These are phyloP conservation scores for Triticum monococcum DNA, from an alignment of 176 grass and related monocot species.

Conservation along the genomic window DNA sequence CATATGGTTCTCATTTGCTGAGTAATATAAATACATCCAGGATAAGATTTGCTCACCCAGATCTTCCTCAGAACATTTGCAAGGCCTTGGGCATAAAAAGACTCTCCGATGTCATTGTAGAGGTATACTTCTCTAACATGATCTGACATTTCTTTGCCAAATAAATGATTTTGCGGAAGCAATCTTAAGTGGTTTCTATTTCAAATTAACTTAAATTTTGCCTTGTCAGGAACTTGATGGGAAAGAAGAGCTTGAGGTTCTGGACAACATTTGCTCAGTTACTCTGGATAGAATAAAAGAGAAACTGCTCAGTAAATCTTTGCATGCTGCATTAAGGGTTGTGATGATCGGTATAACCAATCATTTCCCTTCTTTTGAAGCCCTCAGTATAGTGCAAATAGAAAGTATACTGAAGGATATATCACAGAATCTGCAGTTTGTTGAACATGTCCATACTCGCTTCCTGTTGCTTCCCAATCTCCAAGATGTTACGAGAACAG, in stretches of 20 bases:
- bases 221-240: constrained; percentile 80
- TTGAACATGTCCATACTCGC: constrained; percentile 66
- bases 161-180: constrained; percentile 9
- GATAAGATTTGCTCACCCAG: constrained; percentile 88
- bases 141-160: background rate
- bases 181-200: background rate
- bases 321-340: constrained; percentile 61
- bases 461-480: constrained; percentile 72
- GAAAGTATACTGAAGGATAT: constrained; percentile 59
- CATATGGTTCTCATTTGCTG: constrained; percentile 66
- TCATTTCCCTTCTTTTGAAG: constrained; percentile 84
- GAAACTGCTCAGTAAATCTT: constrained; percentile 68
- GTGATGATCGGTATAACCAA: constrained; percentile 65
- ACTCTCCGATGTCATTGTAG: constrained; percentile 76
- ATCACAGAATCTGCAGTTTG: constrained; percentile 71
- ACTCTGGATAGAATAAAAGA: constrained; percentile 58
- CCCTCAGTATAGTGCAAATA: constrained; percentile 54
- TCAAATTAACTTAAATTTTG: constrained; percentile 9
- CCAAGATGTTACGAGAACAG: constrained; percentile 65
- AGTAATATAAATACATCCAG: constrained; percentile 76
- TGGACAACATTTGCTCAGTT: constrained; percentile 70
- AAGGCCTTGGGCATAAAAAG: constrained; percentile 69
- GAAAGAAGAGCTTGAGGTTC: constrained; percentile 50
- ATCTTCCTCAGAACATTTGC: constrained; percentile 81
- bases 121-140: constrained; percentile 50